Base-by-base conservation (phyloP, 2,329 filamentous ascomycete species). In the Diaporthe vexans region DNA sequence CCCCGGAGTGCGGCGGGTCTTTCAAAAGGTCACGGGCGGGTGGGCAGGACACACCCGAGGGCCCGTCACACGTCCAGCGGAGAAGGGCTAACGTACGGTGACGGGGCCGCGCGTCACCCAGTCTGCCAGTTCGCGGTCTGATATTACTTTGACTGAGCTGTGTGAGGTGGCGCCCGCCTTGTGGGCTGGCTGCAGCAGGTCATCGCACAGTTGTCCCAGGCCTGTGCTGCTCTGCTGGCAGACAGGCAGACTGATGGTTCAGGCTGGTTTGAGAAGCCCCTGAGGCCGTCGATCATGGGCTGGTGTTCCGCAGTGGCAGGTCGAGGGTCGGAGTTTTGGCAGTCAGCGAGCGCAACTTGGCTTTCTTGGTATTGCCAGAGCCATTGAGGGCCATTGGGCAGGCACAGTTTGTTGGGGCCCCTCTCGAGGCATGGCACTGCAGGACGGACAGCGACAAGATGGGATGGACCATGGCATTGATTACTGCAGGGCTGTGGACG, bases 301-400 rank as follows among this genome's bases (percentile, higher is more conserved):
- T 26, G 37, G 29, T 67, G 13, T 35, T 24, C 51, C 1, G 35
- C 9, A 13, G 35, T 10, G 35, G 10, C 35, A 37, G 35, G 61
- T 26, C 35, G 43, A 51, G 43, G 43, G 61, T 17, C 43, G 29
- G 61, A 65, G 61, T 65, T 65, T 67, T 35, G 40, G 21, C 17
- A 33, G 40, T n/a, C 61, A 67, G 46, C 46, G 46, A 24, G 43
- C 61, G 3, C 6, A 52, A 67, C 63, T 52, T 67, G 46, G 63
- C 63, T 67, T 67, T 67, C 63, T 67, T 67, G 63, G 63, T 67
- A 52, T 52, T 37, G 46, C 63, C 46, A 24, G 35, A 24, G 61
- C 46, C 19, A 43, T 21, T 19, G 43, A 29, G 26, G 33, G 43
- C 9, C 59, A 46, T 19, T 46, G n/a, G 59, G 26, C 40, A 35